Base-by-base conservation (phyloP, 768 basidiomycete species). In the Suillus subluteus region DNA sequence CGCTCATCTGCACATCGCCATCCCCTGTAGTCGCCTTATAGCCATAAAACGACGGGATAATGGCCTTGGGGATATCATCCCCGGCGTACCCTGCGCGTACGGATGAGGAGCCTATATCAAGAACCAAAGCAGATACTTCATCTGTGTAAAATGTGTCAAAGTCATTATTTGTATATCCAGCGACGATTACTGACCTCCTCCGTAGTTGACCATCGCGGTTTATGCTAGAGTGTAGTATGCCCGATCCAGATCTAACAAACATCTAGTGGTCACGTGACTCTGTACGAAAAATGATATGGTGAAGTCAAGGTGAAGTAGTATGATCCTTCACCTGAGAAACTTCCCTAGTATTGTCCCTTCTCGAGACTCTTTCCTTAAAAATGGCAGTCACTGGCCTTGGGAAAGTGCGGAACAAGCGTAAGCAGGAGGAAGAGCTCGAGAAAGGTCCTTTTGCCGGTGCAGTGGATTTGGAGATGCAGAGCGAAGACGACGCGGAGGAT, bases 31-130 rank as follows among this genome's bases (percentile, higher is more conserved):
- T 77, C 66, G 79, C 80, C 50, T 85, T 85, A 76, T 89, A 96
- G 40, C 96, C 96, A 78, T 95, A 99, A 54, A 88, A 84, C 4
- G 96, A 92, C 9, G 98, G 92, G 69, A 97, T 88, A 68, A 98
- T 89, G 21, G 93, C 91, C 79, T 95, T 94, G 21, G 98, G 98
- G 13, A 92, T 87, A 73, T 99, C 98, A 79, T 99, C 97, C 56
- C 98, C 98, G 13, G 98, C 97, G 78, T 99, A 98, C 63, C 98
- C 98, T 13, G 95, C 95, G 75, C 98, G 90, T 63, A 96, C 81
- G 11, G 95, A 91, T 32, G 92, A 91, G 13, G 92, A 84, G 37
- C 98, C 98, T 75, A 99, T 91, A 81, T 99, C 98, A 44, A 99
- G 82, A 30, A 99, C 98, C 62, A 99, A 82, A 38, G 97, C 98